These are phyloP conservation scores for Scenedesmus sp. DNA, from an alignment of 163 green algal genomes.

Conservation along the genomic window DNA sequence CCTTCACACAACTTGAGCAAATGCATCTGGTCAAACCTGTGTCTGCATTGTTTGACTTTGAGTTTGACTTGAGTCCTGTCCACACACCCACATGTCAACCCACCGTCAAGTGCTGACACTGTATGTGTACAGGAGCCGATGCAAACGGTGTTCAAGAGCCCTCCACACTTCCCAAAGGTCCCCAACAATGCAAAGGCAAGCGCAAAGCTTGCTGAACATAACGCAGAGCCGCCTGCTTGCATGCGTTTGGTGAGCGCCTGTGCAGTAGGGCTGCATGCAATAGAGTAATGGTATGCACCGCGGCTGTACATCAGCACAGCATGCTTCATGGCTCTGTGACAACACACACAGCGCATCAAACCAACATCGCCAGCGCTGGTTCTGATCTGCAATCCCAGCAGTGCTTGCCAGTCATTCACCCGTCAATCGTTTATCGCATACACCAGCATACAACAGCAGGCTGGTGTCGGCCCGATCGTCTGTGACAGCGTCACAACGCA, in stretches of 20 bases:
- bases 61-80: too few relatives aligned
- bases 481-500: not conserved
- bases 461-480: not conserved
- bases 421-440: not conserved
- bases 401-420: too few relatives aligned
- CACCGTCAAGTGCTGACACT: not conserved
- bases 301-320: too few relatives aligned
- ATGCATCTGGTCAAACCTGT: not conserved
- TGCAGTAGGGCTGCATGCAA: not conserved
- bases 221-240: not conserved
- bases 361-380: too few relatives aligned
- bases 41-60: not conserved
- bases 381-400: too few relatives aligned
- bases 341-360: too few relatives aligned
- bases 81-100: too few relatives aligned
- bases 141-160: not conserved
- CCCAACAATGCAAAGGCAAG: not conserved
- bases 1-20: not conserved
- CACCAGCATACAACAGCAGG: not conserved
- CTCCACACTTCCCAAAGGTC: not conserved
- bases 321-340: too few relatives aligned
- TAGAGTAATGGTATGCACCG: not conserved
- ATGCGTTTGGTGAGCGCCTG: not conserved
- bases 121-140: not conserved
- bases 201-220: not conserved